These are phyloP conservation scores for Apiotrichum gracile DNA, from an alignment of 1,284 basidiomycete species.

Conservation along the genomic window DNA sequence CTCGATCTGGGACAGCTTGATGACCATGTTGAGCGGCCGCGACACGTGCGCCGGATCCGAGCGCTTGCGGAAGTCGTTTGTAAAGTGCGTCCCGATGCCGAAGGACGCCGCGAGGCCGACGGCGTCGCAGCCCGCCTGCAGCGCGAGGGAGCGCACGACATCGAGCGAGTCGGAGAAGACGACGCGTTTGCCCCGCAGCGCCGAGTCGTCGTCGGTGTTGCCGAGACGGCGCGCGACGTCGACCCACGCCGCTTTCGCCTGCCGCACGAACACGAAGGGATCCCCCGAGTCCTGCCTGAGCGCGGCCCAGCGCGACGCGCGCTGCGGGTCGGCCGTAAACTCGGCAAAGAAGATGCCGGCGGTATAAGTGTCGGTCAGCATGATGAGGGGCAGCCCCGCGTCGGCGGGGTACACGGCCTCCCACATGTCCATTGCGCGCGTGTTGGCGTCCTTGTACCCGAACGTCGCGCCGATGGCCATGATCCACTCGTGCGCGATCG, in stretches of 20 bases:
- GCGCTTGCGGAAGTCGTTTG: constrained; percentile 74
- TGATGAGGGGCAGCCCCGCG: constrained; percentile 56
- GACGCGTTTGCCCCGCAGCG: constrained; percentile 58
- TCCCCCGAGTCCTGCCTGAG: constrained; percentile 91
- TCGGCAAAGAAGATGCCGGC: constrained; percentile 76
- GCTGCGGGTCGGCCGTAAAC: constrained; percentile 57
- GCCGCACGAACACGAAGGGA: constrained; percentile 67
- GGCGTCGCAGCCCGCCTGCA: constrained; percentile 66
- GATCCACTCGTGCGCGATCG: constrained; percentile 92
- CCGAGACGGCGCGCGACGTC: no score
- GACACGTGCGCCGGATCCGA: constrained; percentile 58
- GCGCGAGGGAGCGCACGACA: constrained; percentile 61
- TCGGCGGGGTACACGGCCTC: constrained; percentile 63
- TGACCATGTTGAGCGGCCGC: constrained; percentile 85
- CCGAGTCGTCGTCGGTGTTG: constrained; percentile 57
- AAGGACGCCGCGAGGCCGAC: constrained; percentile 72
- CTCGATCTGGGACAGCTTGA: constrained; percentile 74
- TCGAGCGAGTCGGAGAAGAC: constrained; percentile 78
- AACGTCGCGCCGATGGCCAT: constrained; percentile 83
- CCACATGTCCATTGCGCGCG: constrained; percentile 72
- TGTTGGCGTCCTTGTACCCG: constrained; percentile 73
- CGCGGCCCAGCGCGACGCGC: constrained; percentile 66
- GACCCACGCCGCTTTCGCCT: constrained; percentile 60
- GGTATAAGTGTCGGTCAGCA: constrained; percentile 89
- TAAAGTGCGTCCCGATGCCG: constrained; percentile 85